These are phyloP conservation scores for Capronia coronata DNA, from an alignment of 2,329 filamentous ascomycete species.

Conservation along the genomic window DNA sequence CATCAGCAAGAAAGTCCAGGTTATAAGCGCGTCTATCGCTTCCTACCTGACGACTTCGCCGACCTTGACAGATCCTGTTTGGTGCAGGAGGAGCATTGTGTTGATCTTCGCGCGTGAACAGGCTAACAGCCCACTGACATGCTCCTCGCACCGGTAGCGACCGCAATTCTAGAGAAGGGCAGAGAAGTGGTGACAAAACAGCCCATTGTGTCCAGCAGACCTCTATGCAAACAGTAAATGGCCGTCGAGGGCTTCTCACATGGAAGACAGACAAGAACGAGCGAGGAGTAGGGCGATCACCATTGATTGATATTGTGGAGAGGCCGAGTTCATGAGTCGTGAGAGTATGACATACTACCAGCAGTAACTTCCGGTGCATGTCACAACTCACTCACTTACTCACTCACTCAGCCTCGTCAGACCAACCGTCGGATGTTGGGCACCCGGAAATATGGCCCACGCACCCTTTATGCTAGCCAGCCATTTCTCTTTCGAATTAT, in stretches of 20 bases:
- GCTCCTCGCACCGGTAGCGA: not conserved
- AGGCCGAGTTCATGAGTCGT: not conserved
- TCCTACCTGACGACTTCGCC: conserved; percentile 82
- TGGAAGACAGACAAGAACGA: not conserved
- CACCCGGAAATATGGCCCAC: too few species aligned
- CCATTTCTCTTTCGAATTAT: too few species aligned
- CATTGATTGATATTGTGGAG: not conserved
- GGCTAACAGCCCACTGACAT: too few species aligned
- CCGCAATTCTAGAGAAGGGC: not conserved
- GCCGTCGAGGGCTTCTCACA: not conserved
- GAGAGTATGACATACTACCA: not conserved
- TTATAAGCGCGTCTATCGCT: not conserved
- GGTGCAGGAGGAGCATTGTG: conserved; percentile 80
- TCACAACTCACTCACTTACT: too few species aligned
- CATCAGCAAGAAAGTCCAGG: not conserved
- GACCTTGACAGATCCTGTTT: conserved; percentile 84
- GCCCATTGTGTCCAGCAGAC: not conserved
- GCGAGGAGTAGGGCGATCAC: not conserved
- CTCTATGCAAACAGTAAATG: not conserved
- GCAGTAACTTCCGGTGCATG: not conserved
- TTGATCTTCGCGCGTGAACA: conserved; percentile 27
- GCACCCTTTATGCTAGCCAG: too few species aligned
- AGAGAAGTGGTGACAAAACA: not conserved
- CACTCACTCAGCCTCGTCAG: too few species aligned
- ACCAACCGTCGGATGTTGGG: too few species aligned